Evolutionary conservation across 306 rosid species (phyloP).

Genomic region (Sophora flavescens): DNA sequence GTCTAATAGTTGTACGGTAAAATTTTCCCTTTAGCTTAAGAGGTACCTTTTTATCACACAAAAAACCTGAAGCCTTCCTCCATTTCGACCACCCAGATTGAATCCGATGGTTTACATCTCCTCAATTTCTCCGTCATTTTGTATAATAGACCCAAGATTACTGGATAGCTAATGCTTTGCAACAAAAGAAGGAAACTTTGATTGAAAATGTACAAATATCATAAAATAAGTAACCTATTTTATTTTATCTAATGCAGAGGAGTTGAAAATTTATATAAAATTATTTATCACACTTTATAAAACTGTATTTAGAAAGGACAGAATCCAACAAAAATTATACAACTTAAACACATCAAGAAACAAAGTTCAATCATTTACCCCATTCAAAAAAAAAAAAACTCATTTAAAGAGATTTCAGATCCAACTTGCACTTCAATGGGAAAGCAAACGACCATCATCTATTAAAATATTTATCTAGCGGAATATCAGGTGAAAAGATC

Average conservation of each 20-base stretch:
- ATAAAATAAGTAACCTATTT: background rate
- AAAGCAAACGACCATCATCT: conserved; percentile 24
- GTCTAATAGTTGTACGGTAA: too few species aligned
- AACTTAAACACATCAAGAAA: conserved; percentile 17
- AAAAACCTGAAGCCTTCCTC: too few species aligned
- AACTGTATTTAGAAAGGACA: conserved; percentile 6
- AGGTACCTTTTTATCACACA: too few species aligned
- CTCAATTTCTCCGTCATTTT: too few species aligned
- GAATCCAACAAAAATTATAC: background rate
- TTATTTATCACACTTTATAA: background rate
- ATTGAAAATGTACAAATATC: background rate
- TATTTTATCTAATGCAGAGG: background rate
- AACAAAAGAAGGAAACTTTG: conserved; percentile 23
- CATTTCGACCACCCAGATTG: too few species aligned
- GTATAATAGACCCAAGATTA: too few species aligned
- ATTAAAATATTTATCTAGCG: conserved; percentile 18
- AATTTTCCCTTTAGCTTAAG: too few species aligned
- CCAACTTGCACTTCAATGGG: conserved; percentile 2
- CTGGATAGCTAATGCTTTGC: conserved; percentile 16
- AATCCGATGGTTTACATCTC: too few species aligned
- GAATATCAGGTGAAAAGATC: conserved; percentile 8
- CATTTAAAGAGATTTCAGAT: background rate
- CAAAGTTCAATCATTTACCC: conserved; percentile 10
- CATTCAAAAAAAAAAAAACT: background rate
- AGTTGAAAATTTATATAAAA: background rate